phyloP scores from a whole-genome alignment of 164 flowering plant genomes.

The Kalanchoe fedtschenkoi region DNA sequence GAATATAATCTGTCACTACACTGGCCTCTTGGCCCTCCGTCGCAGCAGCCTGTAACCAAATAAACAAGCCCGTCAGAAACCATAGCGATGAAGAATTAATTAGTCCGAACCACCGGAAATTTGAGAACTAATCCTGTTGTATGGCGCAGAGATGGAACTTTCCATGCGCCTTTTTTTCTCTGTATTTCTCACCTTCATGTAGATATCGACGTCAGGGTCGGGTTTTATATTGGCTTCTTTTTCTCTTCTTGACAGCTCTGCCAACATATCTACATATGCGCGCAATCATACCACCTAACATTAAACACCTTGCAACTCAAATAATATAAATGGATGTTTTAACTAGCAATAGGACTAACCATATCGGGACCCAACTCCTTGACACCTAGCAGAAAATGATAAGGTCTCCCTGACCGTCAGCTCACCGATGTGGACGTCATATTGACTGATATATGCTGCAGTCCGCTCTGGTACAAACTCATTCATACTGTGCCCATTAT shows the following conservation, averaged over 20 bases:
- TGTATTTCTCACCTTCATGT: conserved; percentile 49
- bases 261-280: conserved; percentile 42
- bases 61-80: background rate
- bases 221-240: conserved; percentile 54
- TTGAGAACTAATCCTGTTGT: too few relatives aligned
- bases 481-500: conserved; percentile 57
- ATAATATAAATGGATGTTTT: background rate
- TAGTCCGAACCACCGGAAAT: too few relatives aligned
- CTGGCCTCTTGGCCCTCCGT: conserved; percentile 27
- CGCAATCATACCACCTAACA: background rate
- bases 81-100: background rate
- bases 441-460: conserved; percentile 54
- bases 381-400: conserved; percentile 42
- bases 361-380: conserved; percentile 49
- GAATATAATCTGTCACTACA: conserved; percentile 26
- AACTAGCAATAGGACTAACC: conserved; percentile 19
- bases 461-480: conserved; percentile 67
- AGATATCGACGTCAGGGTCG: conserved; percentile 60
- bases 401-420: conserved; percentile 12
- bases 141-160: too few relatives aligned
- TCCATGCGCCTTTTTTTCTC: background rate
- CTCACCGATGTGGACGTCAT: conserved; percentile 42
- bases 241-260: conserved; percentile 62
- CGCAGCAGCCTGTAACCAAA: conserved; percentile 21
- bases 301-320: background rate